phyloP scores from a whole-genome alignment of 805 yeast genomes.

The Spathaspora boniae region DNA sequence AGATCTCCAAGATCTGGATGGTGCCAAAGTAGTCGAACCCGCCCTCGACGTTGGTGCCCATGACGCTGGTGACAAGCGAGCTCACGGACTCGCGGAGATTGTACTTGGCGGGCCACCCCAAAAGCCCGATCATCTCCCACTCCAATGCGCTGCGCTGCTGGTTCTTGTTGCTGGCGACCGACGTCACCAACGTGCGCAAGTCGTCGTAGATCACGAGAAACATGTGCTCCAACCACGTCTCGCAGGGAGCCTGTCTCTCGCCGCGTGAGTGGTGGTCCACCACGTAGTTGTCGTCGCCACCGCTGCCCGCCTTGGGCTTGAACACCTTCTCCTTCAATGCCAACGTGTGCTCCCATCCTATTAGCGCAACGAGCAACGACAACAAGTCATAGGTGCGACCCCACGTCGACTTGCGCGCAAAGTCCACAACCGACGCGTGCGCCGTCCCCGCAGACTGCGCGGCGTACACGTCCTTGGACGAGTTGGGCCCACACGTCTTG shows the following conservation, averaged over 20 bases:
- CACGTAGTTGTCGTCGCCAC: not conserved
- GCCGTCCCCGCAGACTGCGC: slow-evolving; percentile 29
- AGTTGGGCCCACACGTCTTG: slow-evolving; percentile 19
- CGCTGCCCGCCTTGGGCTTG: slow-evolving; percentile 7
- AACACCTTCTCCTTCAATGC: slow-evolving; percentile 66
- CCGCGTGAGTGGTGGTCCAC: slow-evolving; percentile 1
- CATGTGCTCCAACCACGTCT: slow-evolving; percentile 74
- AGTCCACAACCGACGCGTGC: slow-evolving; percentile 28
- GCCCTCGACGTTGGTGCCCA: slow-evolving; percentile 46
- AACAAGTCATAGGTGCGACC: slow-evolving; percentile 59
- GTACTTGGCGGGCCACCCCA: slow-evolving; percentile 42
- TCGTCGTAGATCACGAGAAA: slow-evolving; percentile 71
- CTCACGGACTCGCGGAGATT: slow-evolving; percentile 35
- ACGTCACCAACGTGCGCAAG: slow-evolving; percentile 24
- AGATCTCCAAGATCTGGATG: slow-evolving; percentile 44
- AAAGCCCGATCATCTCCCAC: slow-evolving; percentile 69
- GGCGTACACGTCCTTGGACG: slow-evolving; percentile 24
- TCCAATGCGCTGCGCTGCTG: slow-evolving; percentile 58
- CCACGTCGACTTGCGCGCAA: slow-evolving; percentile 35
- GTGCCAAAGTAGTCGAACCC: slow-evolving; percentile 64
- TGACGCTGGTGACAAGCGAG: slow-evolving; percentile 45
- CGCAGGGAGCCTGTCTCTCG: slow-evolving; percentile 42
- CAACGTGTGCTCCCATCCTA: slow-evolving; percentile 84
- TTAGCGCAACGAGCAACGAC: slow-evolving; percentile 58
- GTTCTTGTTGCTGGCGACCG: slow-evolving; percentile 20